Percentiles rank a stretch among this genome's conserved stretches.
These are phyloP conservation scores for Diplodia corticola DNA, from an alignment of 2,329 filamentous ascomycete species.

Conservation along the genomic window DNA sequence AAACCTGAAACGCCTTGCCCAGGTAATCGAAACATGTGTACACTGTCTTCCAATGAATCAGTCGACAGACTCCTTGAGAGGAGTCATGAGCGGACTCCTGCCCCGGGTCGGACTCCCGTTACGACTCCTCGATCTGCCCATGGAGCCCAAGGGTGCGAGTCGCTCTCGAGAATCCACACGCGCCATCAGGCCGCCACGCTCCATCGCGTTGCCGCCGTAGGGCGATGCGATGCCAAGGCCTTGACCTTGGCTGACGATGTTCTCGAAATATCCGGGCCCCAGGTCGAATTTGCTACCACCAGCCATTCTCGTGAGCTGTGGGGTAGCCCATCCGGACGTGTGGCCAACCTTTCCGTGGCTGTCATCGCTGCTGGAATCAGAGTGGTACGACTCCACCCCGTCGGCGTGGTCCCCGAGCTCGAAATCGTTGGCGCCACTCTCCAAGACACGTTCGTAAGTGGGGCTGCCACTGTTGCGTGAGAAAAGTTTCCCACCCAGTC, in stretches of 20 bases:
- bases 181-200: constrained; percentile 71
- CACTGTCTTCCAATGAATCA: constrained; percentile 26
- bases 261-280: constrained; percentile 30
- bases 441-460: constrained; percentile 78
- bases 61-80: constrained; percentile 39
- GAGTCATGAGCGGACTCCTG: constrained; percentile 40
- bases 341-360: constrained; percentile 60
- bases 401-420: constrained; percentile 70
- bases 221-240: constrained; percentile 35
- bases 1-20: constrained; percentile 15
- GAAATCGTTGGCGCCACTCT: constrained; percentile 70
- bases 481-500: constrained; percentile 28
- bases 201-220: constrained; percentile 47
- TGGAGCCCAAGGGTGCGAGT: constrained; percentile 57
- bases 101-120: constrained; percentile 51
- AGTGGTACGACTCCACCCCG: constrained; percentile 44
- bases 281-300: constrained; percentile 24
- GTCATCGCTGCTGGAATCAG: constrained; percentile 54
- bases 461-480: constrained; percentile 56
- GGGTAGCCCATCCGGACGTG: constrained; percentile 68
- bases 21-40: not conserved
- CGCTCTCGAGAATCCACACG: constrained; percentile 86
- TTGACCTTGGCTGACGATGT: constrained; percentile 32
- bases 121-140: constrained; percentile 55
- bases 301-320: constrained; percentile 52